A percentile compares a stretch with the other conserved stretches of the same genome.
These are phyloP conservation scores for Saturnispora kantuleensis DNA, from an alignment of 805 yeast genomes.

Conservation along the genomic window DNA sequence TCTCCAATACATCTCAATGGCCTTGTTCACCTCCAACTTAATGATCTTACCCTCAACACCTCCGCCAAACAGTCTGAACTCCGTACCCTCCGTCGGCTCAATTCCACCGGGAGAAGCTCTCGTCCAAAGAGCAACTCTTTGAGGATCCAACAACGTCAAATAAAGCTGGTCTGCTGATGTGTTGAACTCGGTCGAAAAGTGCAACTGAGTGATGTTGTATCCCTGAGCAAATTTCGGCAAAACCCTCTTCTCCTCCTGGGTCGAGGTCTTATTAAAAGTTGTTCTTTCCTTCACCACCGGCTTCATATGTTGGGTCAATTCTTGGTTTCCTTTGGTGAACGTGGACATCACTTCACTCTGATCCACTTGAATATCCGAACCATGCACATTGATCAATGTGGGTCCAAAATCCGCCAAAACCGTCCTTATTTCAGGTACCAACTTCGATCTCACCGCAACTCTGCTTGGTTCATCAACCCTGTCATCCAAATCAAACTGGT, in stretches of 20 bases:
- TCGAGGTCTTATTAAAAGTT: conserved; percentile 17
- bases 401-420: conserved; percentile 57
- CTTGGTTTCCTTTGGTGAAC: conserved; percentile 43
- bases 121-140: conserved; percentile 84
- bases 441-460: conserved; percentile 33
- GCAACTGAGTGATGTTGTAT: conserved; percentile 73
- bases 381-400: conserved; percentile 66
- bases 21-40: conserved; percentile 47
- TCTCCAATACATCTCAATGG: conserved; percentile 76
- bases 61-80: conserved; percentile 75
- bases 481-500: conserved; percentile 65
- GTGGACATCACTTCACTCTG: conserved; percentile 52
- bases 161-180: conserved; percentile 83
- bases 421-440: conserved; percentile 64
- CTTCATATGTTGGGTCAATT: conserved; percentile 18
- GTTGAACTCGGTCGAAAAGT: conserved; percentile 70
- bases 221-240: conserved; percentile 35
- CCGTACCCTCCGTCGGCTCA: conserved; percentile 49
- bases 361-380: conserved; percentile 80
- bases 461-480: conserved; percentile 49
- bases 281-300: conserved; percentile 23
- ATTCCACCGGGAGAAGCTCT: conserved; percentile 54
- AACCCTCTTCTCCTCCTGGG: conserved; percentile 10
- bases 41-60: conserved; percentile 65
- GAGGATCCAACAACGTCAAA: conserved; percentile 64